Conservation (phyloP, 2,329 filamentous ascomycete species). For the Emydomyces testavorans region DNA sequence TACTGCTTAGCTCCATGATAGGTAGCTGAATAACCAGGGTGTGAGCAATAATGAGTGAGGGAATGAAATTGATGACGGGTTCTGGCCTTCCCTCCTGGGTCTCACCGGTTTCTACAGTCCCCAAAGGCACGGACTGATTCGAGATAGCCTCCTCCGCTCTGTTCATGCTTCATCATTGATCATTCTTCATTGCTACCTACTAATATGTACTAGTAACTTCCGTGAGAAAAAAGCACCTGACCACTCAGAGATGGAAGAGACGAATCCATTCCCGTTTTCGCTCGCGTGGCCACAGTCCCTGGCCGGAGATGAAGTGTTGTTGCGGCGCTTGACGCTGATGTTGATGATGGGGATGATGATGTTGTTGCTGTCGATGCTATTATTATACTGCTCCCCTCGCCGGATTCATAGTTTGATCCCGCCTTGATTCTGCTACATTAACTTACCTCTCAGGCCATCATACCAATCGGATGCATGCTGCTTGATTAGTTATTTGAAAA, state of each 20-base stretch:
- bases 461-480: conserved; percentile 9
- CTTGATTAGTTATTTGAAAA: neutral
- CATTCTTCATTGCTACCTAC: no score
- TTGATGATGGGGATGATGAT: no score
- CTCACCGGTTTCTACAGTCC: conserved; percentile 11
- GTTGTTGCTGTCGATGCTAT: conserved; percentile 1
- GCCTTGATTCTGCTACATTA: neutral
- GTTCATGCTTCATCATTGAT: neutral
- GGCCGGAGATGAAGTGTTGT: neutral
- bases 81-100: conserved; percentile 8
- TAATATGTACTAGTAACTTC: no score
- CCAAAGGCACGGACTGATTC: conserved; percentile 1
- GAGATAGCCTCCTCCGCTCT: conserved; percentile 1
- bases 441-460: neutral
- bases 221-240: conserved; percentile 5
- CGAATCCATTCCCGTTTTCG: neutral
- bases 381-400: neutral
- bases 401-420: neutral
- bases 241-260: neutral
- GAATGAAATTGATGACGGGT: no score
- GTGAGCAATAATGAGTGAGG: conserved; percentile 4
- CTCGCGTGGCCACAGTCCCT: conserved; percentile 5
- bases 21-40: conserved; percentile 11
- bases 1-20: neutral
- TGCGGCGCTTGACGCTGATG: no score